These are phyloP conservation scores for Neurospora intermedia DNA, from an alignment of 495 filamentous ascomycete genomes.

Conservation along the genomic window DNA sequence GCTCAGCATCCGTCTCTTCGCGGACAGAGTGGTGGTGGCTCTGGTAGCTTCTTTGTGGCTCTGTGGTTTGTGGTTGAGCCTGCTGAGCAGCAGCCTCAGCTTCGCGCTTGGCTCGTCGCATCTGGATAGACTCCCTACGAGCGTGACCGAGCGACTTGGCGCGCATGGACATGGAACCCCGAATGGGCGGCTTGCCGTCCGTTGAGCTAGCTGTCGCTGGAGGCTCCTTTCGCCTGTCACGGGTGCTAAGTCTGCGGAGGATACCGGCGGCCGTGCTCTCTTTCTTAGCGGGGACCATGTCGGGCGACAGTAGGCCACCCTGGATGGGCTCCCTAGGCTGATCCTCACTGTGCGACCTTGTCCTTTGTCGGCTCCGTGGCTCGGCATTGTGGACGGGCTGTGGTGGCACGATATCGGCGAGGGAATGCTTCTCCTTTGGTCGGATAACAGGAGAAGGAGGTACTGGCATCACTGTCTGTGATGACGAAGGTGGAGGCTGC, in stretches of 20 bases:
- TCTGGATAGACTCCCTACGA: conserved; percentile 81
- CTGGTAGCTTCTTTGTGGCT: conserved; percentile 18
- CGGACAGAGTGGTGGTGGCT: conserved; percentile 56
- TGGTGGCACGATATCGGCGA: conserved; percentile 66
- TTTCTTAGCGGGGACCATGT: conserved; percentile 58
- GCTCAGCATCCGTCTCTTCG: conserved; percentile 66
- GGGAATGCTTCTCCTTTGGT: conserved; percentile 25
- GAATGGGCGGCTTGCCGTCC: conserved; percentile 26
- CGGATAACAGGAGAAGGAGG: conserved; percentile 35
- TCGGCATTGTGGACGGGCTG: conserved; percentile 89
- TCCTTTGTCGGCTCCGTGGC: conserved; percentile 69
- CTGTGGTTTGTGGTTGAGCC: conserved; percentile 6
- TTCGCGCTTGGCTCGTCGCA: conserved; percentile 50
- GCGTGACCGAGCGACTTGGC: conserved; percentile 88
- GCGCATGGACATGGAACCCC: conserved; percentile 51
- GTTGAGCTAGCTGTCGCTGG: conserved; percentile 33
- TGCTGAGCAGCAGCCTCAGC: conserved; percentile 32
- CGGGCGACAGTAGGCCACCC: conserved; percentile 54
- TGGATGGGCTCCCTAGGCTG: conserved; percentile 71
- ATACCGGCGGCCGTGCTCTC: conserved; percentile 83
- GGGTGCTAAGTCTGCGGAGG: conserved; percentile 81
- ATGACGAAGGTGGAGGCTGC: conserved; percentile 12
- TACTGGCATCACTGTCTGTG: conserved; percentile 10
- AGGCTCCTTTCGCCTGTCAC: conserved; percentile 53
- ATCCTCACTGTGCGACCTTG: conserved; percentile 91